Conservation (phyloP, 2,329 filamentous ascomycete genomes). For the Apiospora kogelbergensis region DNA sequence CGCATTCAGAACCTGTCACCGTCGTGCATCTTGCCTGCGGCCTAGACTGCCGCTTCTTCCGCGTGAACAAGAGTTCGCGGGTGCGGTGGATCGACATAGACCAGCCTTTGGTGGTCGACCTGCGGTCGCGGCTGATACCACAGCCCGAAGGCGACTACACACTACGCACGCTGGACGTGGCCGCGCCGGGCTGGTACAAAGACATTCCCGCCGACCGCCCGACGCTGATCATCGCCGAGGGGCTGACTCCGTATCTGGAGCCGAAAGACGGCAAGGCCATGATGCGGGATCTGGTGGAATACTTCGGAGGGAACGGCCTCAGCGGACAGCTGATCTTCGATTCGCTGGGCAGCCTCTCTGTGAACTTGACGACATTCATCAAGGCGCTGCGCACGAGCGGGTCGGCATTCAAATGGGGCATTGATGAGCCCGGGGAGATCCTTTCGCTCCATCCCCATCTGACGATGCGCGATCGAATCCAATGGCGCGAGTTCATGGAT, state of each 20-base stretch:
- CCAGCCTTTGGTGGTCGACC: constrained; percentile 19
- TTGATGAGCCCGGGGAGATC: constrained; percentile 10
- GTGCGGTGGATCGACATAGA: constrained; percentile 27
- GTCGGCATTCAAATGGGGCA: constrained; percentile 10
- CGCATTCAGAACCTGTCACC: constrained; percentile 20
- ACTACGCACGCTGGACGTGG: constrained; percentile 17
- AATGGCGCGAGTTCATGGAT: constrained; percentile 13
- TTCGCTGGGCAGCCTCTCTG: constrained; percentile 10
- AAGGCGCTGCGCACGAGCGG: constrained; percentile 10
- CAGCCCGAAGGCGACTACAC: constrained; percentile 15
- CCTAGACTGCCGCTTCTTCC: constrained; percentile 21
- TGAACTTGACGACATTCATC: constrained; percentile 8
- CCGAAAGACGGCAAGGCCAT: constrained; percentile 19
- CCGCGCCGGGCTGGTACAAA: constrained; percentile 20
- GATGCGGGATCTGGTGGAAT: constrained; percentile 11
- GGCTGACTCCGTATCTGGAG: constrained; percentile 23
- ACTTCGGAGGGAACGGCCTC: constrained; percentile 3
- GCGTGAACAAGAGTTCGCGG: constrained; percentile 13
- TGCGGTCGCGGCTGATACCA: constrained; percentile 21
- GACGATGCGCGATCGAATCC: neutral
- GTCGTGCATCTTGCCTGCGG: constrained; percentile 27
- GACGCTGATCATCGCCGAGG: constrained; percentile 22
- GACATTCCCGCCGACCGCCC: constrained; percentile 22
- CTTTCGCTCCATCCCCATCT: constrained; percentile 4
- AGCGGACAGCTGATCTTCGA: constrained; percentile 10